Evolutionary conservation across 805 yeast species (phyloP), one percentile per base, ranked within the genome.

Genomic region (Hanseniaspora singularis): DNA sequence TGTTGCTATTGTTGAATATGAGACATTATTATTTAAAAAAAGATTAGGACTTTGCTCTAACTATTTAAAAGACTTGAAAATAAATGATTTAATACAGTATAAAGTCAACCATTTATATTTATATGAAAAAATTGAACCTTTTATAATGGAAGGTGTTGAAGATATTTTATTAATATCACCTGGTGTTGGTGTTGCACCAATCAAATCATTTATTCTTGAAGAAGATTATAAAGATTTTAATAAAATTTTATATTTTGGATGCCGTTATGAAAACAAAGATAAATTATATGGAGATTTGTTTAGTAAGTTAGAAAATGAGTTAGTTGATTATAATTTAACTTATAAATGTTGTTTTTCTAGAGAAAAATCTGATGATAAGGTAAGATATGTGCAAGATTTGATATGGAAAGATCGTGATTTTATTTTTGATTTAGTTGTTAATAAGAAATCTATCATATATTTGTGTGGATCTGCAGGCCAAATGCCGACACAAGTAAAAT

Each of bases 161-260:
- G 34, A 32, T 8, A 63, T 82, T 22, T 64, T 92, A 3, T 67
- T 89, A 73, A 70, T 89, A 3, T 81, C 89, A 1, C 94, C 98
- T 0, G 99, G 98, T 3, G 94, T 97, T 0, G 99, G 99, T 2
- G 69, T 92, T 10, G 98, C 99, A 0, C 98, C 98, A 2, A 77
- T 89, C 72, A 74, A 85, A 55, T 72, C 84, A 1, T 56, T 88
- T 33, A 70, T 89, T 12, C 74, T 74, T 36, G 55, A 67, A 1
- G 54, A 61, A 2, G 47, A 81, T 33, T 64, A 70, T 36, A 16
- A 3, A 15, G 24, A 23, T n/a, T 44, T 44, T 20, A 22, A 44
- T 14, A 34, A 44, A 26, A 22, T 22, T 24, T 60, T 89, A 23
- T 84, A 88, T 54, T 74, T 76, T 51, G 98, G 97, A 1, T 81